These are phyloP conservation scores for Yarrowia yakushimensis DNA, from an alignment of 805 yeast genomes.

Conservation along the genomic window DNA sequence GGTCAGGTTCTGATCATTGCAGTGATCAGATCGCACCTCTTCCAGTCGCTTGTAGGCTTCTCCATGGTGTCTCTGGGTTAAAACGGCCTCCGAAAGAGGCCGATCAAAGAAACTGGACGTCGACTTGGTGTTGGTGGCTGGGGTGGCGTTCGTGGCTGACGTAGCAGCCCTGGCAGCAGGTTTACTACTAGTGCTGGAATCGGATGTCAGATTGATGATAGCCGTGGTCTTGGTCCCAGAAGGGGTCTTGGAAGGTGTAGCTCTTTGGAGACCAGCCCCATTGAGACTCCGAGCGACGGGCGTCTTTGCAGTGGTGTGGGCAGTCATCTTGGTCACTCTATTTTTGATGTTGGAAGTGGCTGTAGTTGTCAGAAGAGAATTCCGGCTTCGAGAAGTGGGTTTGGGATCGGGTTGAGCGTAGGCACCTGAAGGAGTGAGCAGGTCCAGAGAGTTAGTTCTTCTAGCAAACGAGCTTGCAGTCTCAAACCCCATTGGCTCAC, in stretches of 20 bases:
- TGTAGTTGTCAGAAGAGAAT: background rate
- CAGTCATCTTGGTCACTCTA: background rate
- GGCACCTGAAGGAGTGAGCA: background rate
- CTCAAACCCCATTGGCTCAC: background rate
- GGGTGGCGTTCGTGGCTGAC: background rate
- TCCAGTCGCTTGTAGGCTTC: background rate
- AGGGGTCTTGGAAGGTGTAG: background rate
- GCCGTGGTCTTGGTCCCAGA: background rate
- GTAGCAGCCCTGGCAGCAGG: background rate
- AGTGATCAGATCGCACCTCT: background rate
- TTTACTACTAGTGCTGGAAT: background rate
- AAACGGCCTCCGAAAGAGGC: background rate
- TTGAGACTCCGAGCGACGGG: background rate
- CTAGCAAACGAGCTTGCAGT: background rate
- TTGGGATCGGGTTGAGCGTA: background rate
- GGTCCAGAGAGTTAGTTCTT: background rate
- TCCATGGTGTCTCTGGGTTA: background rate
- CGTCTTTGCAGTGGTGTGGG: background rate
- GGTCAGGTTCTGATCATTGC: background rate
- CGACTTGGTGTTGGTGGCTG: background rate
- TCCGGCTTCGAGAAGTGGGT: constrained; percentile 4
- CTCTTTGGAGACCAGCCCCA: background rate
- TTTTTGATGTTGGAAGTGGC: background rate
- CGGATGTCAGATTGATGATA: background rate
- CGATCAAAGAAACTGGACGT: background rate